A percentile compares a stretch with the other conserved stretches of the same genome.
Conservation (phyloP, 306 rosid species). For the Rosa persica region DNA sequence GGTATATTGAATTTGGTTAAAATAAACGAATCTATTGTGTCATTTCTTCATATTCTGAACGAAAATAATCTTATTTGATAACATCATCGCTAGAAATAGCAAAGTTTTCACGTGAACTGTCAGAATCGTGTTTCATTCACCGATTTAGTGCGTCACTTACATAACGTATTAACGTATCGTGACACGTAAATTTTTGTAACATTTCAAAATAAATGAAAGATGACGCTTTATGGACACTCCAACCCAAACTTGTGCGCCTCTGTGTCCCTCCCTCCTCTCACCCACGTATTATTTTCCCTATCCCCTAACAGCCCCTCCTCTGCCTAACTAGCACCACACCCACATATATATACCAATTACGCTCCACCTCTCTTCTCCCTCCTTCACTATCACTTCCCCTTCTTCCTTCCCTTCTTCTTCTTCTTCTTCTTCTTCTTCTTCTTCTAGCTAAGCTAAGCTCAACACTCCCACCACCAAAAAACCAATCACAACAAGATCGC, state of each 20-base stretch:
- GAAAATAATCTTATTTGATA: too few relatives aligned
- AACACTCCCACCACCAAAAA: not conserved
- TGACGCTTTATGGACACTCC: too few relatives aligned
- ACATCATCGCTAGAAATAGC: not conserved
- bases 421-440: not conserved
- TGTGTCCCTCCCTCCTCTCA: constrained; percentile 6
- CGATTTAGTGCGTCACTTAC: fast-evolving
- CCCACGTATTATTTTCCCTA: not conserved
- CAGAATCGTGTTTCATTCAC: fast-evolving
- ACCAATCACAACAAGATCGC: too few relatives aligned
- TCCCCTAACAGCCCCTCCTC: not conserved
- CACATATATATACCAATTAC: not conserved
- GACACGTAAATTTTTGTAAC: not conserved
- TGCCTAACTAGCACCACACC: not conserved
- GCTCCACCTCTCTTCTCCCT: not conserved
- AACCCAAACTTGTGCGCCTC: not conserved
- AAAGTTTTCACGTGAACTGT: too few relatives aligned
- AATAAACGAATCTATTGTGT: not conserved
- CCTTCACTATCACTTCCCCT: not conserved
- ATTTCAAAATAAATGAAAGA: not conserved
- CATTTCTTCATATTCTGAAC: not conserved
- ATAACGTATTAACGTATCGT: not conserved
- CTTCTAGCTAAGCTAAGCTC: not conserved
- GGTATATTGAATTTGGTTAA: not conserved
- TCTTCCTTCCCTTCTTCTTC: too few relatives aligned